These are phyloP conservation scores for Ophiostoma ips DNA, from an alignment of 2,329 filamentous ascomycete species.

Conservation along the genomic window DNA sequence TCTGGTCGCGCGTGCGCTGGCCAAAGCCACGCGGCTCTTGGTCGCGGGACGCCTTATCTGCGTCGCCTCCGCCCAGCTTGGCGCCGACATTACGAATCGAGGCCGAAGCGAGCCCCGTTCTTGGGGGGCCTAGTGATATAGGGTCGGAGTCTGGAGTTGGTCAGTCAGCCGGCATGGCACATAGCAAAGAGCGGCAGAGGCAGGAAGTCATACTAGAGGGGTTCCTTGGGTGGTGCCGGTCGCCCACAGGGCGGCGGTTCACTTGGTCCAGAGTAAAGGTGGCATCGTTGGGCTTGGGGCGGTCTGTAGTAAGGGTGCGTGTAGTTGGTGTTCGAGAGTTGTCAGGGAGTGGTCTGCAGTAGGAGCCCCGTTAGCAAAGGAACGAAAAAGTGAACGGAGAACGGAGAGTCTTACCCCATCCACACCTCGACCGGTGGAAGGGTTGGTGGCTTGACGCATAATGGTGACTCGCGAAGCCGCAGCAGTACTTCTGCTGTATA, in stretches of 20 bases:
- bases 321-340: constrained; percentile 1
- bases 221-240: constrained; percentile 42
- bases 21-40: constrained; percentile 40
- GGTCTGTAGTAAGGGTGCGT: constrained; percentile 32
- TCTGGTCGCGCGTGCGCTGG: constrained; percentile 32
- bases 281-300: neutral
- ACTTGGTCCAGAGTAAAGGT: constrained; percentile 24
- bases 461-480: constrained; percentile 63
- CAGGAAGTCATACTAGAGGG: constrained; percentile 34
- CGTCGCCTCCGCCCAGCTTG: constrained; percentile 32
- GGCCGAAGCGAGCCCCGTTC: constrained; percentile 67
- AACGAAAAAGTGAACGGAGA: constrained; percentile 3
- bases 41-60: constrained; percentile 40
- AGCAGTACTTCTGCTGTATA: constrained; percentile 69
- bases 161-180: neutral
- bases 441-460: constrained; percentile 65
- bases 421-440: constrained; percentile 82
- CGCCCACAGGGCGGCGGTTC: constrained; percentile 36
- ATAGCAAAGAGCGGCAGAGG: too few relatives aligned
- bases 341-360: constrained; percentile 6
- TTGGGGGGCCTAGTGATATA: constrained; percentile 72
- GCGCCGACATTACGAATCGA: constrained; percentile 34
- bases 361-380: constrained; percentile 2
- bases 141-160: constrained; percentile 51
- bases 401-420: constrained; percentile 61